Evolutionary conservation across 768 basidiomycete species (phyloP), one percentile per base, ranked within the genome.

Genomic region (Scleroderma bovista): DNA sequence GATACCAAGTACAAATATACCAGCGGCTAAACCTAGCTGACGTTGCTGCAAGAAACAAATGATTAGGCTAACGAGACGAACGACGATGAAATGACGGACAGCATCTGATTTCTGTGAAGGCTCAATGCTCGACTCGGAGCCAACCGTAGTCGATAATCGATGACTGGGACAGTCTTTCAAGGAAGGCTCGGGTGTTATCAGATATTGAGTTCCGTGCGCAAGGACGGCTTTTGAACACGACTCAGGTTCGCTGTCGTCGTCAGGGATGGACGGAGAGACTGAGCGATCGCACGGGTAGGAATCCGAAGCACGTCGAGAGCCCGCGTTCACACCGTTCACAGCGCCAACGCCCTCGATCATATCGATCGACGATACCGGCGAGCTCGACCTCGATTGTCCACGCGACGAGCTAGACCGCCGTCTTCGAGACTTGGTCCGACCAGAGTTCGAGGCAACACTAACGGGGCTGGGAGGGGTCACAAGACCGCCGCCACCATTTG

Each of bases 401-500:
- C 63, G 69, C 7, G 71, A 67, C 3, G 73, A 66, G 47, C 77
- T 71, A 49, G 73, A 67, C 34, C 76, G 65, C 39, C 79, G 66
- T n/a, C 75, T 63, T 44, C 75, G 69, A 54, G 66, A 54, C 40
- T 63, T 70, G 20, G 67, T 69, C 13, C 65, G 67, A 16, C 65
- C 62, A 2, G 83, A 82, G 60, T 87, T 86, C 9, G 81, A 77
- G 3, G 80, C 81, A 19, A 84, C 72, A 54, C 83, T 86, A 15
- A 86, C 73, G 11, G 88, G 88, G 63, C 84, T 87, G 0, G 86
- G 86, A 1, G 87, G 87, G 0, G 86, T 86, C 10, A 84, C 86
- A 24, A 88, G 67, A 1, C 84, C 85, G 10, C 76, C 72, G 19
- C 61, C 60, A 12, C 58, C 61, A 8, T 54, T 64, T 33, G 58